Percentiles rank a stretch among this genome's conserved stretches.
Conservation (phyloP, 2,329 filamentous ascomycete genomes). For the Seiridium cupressi region DNA sequence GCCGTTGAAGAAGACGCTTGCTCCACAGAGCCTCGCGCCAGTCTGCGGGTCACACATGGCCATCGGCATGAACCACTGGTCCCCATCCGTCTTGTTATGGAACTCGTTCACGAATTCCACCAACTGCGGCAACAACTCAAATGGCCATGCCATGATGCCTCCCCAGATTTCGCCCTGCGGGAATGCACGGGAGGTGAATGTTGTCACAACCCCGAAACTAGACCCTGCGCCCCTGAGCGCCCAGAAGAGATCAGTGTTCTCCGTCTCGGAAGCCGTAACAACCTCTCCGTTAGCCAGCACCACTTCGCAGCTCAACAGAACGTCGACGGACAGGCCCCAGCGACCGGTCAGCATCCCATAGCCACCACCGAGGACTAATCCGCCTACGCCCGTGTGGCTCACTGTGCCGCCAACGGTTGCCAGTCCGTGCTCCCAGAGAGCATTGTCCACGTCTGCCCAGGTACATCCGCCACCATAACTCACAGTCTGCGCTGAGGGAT, state of each 20-base stretch:
- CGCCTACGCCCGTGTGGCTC: slow-evolving; percentile 61
- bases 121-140: slow-evolving; percentile 23
- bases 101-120: slow-evolving; percentile 28
- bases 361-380: slow-evolving; percentile 55
- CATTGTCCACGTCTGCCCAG: slow-evolving; percentile 54
- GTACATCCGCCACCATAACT: slow-evolving; percentile 48
- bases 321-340: slow-evolving; percentile 48
- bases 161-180: slow-evolving; percentile 29
- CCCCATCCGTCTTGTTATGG: slow-evolving; percentile 20
- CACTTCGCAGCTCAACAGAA: slow-evolving; percentile 35
- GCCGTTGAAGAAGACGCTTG: slow-evolving; percentile 35
- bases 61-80: slow-evolving; percentile 11
- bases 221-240: slow-evolving; percentile 36
- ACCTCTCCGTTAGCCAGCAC: slow-evolving; percentile 36
- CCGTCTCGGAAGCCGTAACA: slow-evolving; percentile 35
- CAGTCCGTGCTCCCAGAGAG: slow-evolving; percentile 46
- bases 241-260: slow-evolving; percentile 43
- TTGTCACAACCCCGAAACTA: slow-evolving; percentile 41
- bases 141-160: slow-evolving; percentile 25
- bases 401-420: slow-evolving; percentile 63
- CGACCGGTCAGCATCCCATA: slow-evolving; percentile 54
- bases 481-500: slow-evolving; percentile 41
- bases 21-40: slow-evolving; percentile 23
- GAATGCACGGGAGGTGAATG: slow-evolving; percentile 31
- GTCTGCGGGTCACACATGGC: slow-evolving; percentile 23